Evolutionary conservation across 192 early-diverging fungal genomes (phyloP).

Genomic region (Coemansia sp.): DNA sequence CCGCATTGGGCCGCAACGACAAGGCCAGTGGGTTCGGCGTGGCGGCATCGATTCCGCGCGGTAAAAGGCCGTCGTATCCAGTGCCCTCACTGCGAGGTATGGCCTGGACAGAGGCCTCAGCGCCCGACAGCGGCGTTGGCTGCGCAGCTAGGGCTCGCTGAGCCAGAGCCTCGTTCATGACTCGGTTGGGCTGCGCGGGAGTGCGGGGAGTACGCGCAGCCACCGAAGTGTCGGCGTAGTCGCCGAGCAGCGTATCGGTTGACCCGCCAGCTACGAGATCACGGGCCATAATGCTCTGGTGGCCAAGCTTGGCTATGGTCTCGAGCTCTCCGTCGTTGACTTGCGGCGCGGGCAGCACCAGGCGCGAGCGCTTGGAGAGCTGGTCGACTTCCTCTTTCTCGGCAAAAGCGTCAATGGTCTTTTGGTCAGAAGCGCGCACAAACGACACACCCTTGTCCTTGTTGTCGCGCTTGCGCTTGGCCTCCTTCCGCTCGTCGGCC

Average conservation of each 20-base stretch:
- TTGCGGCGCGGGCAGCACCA: slow-evolving; percentile 89
- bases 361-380: slow-evolving; percentile 68
- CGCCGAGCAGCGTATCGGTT: slow-evolving; percentile 67
- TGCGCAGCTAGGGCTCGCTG: slow-evolving; percentile 69
- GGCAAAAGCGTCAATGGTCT: slow-evolving; percentile 33
- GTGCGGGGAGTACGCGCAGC: slow-evolving; percentile 52
- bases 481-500: slow-evolving; percentile 77
- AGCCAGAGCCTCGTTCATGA: slow-evolving; percentile 82
- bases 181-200: slow-evolving; percentile 58
- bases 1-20: slow-evolving; percentile 12
- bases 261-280: slow-evolving; percentile 65
- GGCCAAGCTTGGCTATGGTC: slow-evolving; percentile 87
- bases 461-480: slow-evolving; percentile 67
- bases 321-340: slow-evolving; percentile 89
- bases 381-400: slow-evolving; percentile 67
- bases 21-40: slow-evolving; percentile 82
- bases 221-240: slow-evolving; percentile 61
- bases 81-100: slow-evolving; percentile 53
- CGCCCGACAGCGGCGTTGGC: slow-evolving; percentile 86
- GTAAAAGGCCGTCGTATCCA: slow-evolving; percentile 64
- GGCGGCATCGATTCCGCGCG: slow-evolving; percentile 51
- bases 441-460: slow-evolving; percentile 58
- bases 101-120: slow-evolving; percentile 51
- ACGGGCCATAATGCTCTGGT: slow-evolving; percentile 73
- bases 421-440: slow-evolving; percentile 48